Evolutionary conservation across 495 filamentous ascomycete genomes (phyloP), one percentile per base, ranked within the genome.

Genomic region (Lasiosphaeriaceae sp.): DNA sequence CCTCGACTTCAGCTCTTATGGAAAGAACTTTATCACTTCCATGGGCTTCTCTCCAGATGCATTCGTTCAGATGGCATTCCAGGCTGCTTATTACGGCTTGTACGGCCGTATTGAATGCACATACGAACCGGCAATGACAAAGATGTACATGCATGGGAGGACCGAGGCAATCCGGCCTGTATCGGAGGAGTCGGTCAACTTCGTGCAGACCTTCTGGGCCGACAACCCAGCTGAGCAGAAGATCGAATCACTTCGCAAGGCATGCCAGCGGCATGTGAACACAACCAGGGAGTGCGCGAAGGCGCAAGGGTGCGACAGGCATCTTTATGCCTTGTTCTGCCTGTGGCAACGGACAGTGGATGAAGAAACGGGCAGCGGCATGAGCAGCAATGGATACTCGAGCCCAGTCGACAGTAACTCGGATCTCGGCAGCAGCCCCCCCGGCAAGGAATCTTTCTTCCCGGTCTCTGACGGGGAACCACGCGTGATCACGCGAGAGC

Each of bases 91-190:
- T 76, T 98, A 97, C 65, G 94, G 95, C 26, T 84, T 98, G 31
- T 98, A 98, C 63, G 94, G 94, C 6, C 84, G 90, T 4, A 80
- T 96, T 5, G 94, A 97, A 72, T 95, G 90, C 66, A 93, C 90
- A 2, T 98, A 98, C 69, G 94, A 98, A 72, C 95, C 94, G 16
- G 92, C 94, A 24, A 98, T 98, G 94, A 98, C 94, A 16, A 98
- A 98, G 72, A 72, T 84, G 52, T 98, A 83, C 72, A 82, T 95
- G 34, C 94, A 97, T 62, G 94, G 94, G 11, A 87, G 94, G 21
- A 98, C 94, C 1, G 94, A 98, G 74, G 94, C 94, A 9, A 86
- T 98, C 54, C 83, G 94, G 22, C 83, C 90, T 1, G 92, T 97
- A 2, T 89, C 92, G 0, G 78, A 83, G 3, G 92, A 94, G 57